phyloP scores from a whole-genome alignment of 2,329 filamentous ascomycete species.

The Alternaria gansuensis region DNA sequence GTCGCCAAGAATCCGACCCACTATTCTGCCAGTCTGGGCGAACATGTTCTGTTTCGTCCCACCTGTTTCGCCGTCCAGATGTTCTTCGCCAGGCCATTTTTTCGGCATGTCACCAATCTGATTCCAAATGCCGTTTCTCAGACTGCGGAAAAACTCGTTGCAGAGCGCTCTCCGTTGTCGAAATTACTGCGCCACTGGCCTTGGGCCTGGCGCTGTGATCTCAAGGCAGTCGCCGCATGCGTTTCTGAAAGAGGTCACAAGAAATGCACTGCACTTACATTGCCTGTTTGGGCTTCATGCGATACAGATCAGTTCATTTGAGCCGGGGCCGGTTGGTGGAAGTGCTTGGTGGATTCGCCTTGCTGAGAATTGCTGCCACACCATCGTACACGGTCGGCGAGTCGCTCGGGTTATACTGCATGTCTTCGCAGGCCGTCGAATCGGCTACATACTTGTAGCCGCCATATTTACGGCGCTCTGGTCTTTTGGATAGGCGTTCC shows the following conservation, averaged over 20 bases:
- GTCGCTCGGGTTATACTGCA: neutral
- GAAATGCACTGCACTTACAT: neutral
- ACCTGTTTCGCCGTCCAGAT: neutral
- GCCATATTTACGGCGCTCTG: neutral
- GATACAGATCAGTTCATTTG: neutral
- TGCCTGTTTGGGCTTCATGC: neutral
- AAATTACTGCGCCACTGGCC: neutral
- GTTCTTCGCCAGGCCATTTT: neutral
- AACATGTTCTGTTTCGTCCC: neutral
- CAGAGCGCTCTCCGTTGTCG: neutral
- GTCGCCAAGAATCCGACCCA: conserved; percentile 11
- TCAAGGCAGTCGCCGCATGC: neutral
- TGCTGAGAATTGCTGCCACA: neutral
- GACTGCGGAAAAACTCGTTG: neutral
- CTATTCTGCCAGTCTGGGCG: conserved; percentile 1
- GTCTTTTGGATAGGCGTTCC: neutral
- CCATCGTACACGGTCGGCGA: neutral
- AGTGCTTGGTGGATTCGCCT: neutral
- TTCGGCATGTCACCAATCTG: neutral
- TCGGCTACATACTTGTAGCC: neutral
- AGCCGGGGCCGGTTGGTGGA: conserved; percentile 3
- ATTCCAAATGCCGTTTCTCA: neutral
- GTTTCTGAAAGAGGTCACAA: neutral
- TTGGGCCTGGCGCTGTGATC: neutral
- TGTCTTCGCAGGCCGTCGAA: neutral